These are phyloP conservation scores for Lactarius vividus DNA, from an alignment of 768 basidiomycete genomes.

Conservation along the genomic window DNA sequence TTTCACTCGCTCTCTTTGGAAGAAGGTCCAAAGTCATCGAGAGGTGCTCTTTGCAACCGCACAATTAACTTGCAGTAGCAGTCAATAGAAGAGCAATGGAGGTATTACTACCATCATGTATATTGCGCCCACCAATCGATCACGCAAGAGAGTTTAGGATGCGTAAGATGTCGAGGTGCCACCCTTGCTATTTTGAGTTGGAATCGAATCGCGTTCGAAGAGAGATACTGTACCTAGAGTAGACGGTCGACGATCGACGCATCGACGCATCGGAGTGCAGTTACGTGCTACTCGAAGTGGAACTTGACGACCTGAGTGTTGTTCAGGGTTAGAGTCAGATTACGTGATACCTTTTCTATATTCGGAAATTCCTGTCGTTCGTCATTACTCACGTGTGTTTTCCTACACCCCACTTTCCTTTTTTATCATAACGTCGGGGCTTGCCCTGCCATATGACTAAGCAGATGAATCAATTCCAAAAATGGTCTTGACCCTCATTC, in stretches of 20 bases:
- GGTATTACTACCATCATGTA: no score
- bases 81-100: neutral
- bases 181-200: neutral
- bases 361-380: no score
- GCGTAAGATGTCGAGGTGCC: neutral
- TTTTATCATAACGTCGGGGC: no score
- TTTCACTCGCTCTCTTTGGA: neutral
- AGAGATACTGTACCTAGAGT: neutral
- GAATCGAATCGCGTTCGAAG: neutral
- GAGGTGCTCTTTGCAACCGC: neutral
- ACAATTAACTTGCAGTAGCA: neutral
- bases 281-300: neutral
- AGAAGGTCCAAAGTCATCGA: neutral
- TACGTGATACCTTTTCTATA: no score
- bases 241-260: neutral
- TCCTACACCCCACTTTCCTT: no score
- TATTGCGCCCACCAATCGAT: neutral
- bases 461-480: no score
- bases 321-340: no score
- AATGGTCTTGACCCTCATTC: no score
- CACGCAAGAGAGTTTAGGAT: neutral
- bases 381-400: no score
- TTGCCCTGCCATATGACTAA: no score
- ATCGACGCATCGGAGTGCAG: neutral
- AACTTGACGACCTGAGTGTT: no score